These are phyloP conservation scores for Cyberlindnera veronae DNA, from an alignment of 805 yeast genomes.

Conservation along the genomic window DNA sequence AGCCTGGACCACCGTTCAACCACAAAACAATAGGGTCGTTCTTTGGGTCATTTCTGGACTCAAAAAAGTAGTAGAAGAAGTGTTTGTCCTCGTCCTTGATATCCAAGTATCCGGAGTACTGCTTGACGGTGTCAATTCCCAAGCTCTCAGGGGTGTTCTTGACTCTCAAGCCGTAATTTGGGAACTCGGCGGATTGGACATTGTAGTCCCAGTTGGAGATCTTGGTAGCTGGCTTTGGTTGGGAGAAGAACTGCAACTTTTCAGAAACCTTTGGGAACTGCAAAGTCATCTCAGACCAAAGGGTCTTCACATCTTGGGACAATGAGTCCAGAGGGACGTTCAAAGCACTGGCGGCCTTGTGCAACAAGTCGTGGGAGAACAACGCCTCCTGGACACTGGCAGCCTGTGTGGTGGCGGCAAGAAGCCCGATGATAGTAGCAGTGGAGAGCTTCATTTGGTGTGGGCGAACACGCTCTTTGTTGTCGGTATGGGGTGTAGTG, in stretches of 20 bases:
- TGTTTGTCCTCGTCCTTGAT: conserved; percentile 82
- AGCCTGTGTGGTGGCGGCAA: conserved; percentile 23
- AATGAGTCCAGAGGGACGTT: conserved; percentile 48
- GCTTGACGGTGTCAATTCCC: conserved; percentile 79
- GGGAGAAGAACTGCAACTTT: conserved; percentile 45
- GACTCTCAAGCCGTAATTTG: conserved; percentile 58
- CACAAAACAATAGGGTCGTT: conserved; percentile 84
- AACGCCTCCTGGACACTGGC: conserved; percentile 33
- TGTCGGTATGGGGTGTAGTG: no score
- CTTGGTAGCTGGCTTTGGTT: conserved; percentile 42
- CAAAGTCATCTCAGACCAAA: conserved; percentile 64
- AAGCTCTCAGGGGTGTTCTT: conserved; percentile 56
- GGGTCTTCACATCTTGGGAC: conserved; percentile 44
- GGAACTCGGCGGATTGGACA: conserved; percentile 36
- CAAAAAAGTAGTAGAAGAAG: conserved; percentile 81
- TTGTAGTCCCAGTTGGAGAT: conserved; percentile 35
- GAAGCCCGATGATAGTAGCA: conserved; percentile 27
- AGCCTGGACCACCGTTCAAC: conserved; percentile 96
- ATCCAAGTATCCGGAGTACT: conserved; percentile 83
- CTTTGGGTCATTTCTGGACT: conserved; percentile 82
- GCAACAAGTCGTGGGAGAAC: conserved; percentile 34
- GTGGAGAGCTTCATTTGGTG: conserved; percentile 17
- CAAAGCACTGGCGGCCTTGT: conserved; percentile 48
- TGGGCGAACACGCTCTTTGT: no score
- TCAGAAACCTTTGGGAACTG: conserved; percentile 55